phyloP scores from a whole-genome alignment of 768 basidiomycete species.

The Mycena metata region DNA sequence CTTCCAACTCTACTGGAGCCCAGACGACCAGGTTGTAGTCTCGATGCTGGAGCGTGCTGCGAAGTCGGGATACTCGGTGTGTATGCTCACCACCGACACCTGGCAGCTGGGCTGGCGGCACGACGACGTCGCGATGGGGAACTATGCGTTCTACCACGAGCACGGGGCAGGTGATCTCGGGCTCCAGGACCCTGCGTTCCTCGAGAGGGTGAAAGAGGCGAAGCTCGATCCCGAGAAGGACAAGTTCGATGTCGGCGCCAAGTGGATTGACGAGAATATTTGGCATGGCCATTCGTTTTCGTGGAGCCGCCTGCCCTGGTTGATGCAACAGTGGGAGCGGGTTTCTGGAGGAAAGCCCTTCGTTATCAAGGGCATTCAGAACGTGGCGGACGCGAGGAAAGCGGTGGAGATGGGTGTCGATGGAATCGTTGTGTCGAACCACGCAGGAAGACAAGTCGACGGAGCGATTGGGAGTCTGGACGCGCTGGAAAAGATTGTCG shows the following conservation, averaged over 20 bases:
- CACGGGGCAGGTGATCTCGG: too few species aligned
- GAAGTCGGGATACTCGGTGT: constrained; percentile 60
- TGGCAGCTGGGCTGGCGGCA: constrained; percentile 66
- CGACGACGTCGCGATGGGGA: constrained; percentile 63
- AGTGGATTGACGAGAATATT: too few species aligned
- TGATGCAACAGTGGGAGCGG: too few species aligned
- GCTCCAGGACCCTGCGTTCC: too few species aligned
- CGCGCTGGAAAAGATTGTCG: constrained; percentile 51
- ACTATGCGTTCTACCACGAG: constrained; percentile 53
- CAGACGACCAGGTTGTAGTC: constrained; percentile 63
- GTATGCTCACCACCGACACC: constrained; percentile 63
- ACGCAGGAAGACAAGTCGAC: constrained; percentile 58
- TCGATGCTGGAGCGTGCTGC: constrained; percentile 58
- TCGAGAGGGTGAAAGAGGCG: too few species aligned
- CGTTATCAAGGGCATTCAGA: constrained; percentile 63
- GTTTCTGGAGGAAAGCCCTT: constrained; percentile 32
- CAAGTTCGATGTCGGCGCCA: too few species aligned
- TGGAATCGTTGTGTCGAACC: constrained; percentile 64
- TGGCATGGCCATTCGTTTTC: too few species aligned
- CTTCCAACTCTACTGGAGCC: constrained; percentile 70
- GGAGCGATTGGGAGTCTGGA: constrained; percentile 58
- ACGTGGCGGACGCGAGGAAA: constrained; percentile 62
- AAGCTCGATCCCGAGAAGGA: too few species aligned
- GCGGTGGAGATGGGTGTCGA: constrained; percentile 59
- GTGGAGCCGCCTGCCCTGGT: too few species aligned